Evolutionary conservation across 768 basidiomycete genomes (phyloP), one percentile per base, ranked within the genome.

Genomic region (Infundibulicybe gibba): DNA sequence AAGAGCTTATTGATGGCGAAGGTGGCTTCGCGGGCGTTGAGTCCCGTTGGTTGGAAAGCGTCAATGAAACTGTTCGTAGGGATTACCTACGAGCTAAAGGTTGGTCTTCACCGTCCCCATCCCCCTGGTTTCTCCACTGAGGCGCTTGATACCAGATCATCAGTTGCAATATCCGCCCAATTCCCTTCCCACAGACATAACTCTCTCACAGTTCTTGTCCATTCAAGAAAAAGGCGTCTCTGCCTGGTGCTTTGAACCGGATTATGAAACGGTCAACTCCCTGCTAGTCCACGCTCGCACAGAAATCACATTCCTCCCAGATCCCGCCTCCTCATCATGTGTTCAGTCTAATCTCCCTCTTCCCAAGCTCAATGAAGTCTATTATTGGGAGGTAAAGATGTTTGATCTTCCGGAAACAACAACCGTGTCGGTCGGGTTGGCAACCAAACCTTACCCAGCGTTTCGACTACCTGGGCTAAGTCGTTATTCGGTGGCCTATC

Each of bases 141-240:
- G 44, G 51, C 41, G 25, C 6, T 34, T 30, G 38, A 32, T 41
- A 34, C 5, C 62, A 93, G 90, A 90, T 43, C 86, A 83, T 61
- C 90, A 93, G 60, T 51, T 84, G 19, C 86, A 90, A 63, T 94
- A 94, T 65, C 91, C 90, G 4, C 94, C 97, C 30, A 93, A 95
- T 61, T 98, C 97, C n/a, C 75, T 87, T 38, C 91, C 94, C 17
- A 94, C 95, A 43, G 97, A 99, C 65, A 98, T 99, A 67, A 99
- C 95, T 1, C 75, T 99, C 44, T 95, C 95, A 8, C 97, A 99
- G 60, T 98, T 98, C 69, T 83, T 99, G 16, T 94, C 94, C 20
- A 99, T 99, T 48, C 97, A 99, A 63, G 97, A 99, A 69, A 99
- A 99, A 61, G 97, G 97, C 54, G 95, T 99, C 39, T 95, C 94